Evolutionary conservation across 345 rosid species (phyloP), one percentile per base, ranked within the genome.

Genomic region (Adansonia digitata): DNA sequence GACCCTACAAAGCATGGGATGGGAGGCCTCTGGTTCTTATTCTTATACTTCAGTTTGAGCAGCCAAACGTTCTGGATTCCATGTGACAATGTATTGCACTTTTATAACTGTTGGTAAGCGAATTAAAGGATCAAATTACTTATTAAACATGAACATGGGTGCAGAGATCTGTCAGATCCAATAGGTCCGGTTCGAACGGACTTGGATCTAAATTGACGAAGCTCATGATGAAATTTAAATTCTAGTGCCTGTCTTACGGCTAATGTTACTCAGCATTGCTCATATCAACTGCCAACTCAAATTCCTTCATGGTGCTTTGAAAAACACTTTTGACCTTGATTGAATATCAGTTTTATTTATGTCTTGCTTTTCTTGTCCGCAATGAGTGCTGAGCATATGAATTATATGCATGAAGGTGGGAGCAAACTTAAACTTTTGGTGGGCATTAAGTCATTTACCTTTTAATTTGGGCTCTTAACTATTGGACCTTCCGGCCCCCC

Each of bases 61-160:
- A 74, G 29, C 71, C 35, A 27, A 46, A 55, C 18, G 52, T 48
- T 49, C 37, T 39, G 70, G 77, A 78, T 55, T 74, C 78, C 70
- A 52, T 39, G 59, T 60, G 53, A 13, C 52, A 56, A 43, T 73
- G 9, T 75, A 76, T n/a, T 55, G 77, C 27, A 72, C 2, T 26
- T 57, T 57, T n/a, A n/a, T 12, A 34, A 37, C 9, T 13, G 37
- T 27, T 3, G n/a, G 29, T 20, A 59, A 13, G 14, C 8, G 10
- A 59, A 59, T 27, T 29, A 59, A 59, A 27, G 4, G 2, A 59
- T 14, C 5, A 12, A 57, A 1, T 37, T 57, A 57, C n/a, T n/a
- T n/a, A n/a, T n/a, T n/a, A n/a, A n/a, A n/a, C n/a, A n/a, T n/a
- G n/a, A n/a, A n/a, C n/a, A n/a, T n/a, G n/a, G n/a, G n/a, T n/a